Conservation (phyloP, 257 asterid species). For the Buddleja alternifolia region DNA sequence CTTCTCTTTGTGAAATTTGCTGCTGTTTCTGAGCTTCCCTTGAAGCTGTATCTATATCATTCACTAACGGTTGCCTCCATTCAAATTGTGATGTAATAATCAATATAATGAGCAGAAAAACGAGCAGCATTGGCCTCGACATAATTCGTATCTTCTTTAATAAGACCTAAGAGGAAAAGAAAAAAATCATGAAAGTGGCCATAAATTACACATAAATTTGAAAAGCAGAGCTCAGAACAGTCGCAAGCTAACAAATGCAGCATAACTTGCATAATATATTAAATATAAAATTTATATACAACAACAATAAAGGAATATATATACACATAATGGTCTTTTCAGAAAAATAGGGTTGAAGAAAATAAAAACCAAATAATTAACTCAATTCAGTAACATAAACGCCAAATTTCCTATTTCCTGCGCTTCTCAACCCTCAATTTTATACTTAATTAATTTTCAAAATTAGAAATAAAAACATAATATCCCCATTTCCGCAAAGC, state of each 20-base stretch:
- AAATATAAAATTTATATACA: too few species aligned
- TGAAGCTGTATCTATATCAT: constrained; percentile 44
- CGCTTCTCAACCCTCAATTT: too few species aligned
- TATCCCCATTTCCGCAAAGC: too few species aligned
- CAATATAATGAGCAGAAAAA: constrained; percentile 49
- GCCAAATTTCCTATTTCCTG: too few species aligned
- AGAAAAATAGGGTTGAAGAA: too few species aligned
- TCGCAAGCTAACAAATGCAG: not conserved
- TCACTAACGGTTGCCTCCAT: constrained; percentile 58
- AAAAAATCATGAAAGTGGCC: not conserved
- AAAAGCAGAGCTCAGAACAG: not conserved
- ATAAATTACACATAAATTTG: not conserved
- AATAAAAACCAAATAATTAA: too few species aligned
- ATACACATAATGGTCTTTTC: too few species aligned
- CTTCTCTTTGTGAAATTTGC: constrained; percentile 54
- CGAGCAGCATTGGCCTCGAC: constrained; percentile 67
- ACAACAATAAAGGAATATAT: too few species aligned
- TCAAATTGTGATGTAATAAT: constrained; percentile 67
- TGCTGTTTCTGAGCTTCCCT: constrained; percentile 52
- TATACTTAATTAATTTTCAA: too few species aligned
- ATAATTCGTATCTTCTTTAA: constrained; percentile 33
- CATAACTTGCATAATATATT: not conserved
- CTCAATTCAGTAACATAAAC: too few species aligned
- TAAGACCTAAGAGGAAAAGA: constrained; percentile 25
- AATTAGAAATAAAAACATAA: too few species aligned